Evolutionary conservation across 129 eudicot species (phyloP), one percentile per base, ranked within the genome.

Genomic region (Gnaphalium uliginosum): DNA sequence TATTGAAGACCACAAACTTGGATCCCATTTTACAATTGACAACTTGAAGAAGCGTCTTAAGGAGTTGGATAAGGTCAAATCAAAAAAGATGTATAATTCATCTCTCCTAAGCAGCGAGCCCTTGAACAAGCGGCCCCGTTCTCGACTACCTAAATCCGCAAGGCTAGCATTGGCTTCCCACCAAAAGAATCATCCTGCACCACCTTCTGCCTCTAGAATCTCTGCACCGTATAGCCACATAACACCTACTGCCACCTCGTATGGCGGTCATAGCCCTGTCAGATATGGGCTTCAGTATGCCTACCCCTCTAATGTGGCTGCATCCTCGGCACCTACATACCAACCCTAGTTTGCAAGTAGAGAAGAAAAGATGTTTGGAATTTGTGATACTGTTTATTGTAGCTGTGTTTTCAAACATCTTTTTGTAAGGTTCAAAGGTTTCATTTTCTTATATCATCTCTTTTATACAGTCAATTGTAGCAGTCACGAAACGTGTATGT

Each of bases 1-100:
- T 73, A 83, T 87, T 6, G 89, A 81, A 77, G 92, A 87, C 82
- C 79, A 79, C 83, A 84, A 84, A 57, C 85, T 87, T 39, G 92
- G 82, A 81, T 66, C 86, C 17, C 70, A 79, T 32, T 87, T 81
- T 66, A 48, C 76, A 62, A 27, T 60, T 2, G 87, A 64, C 19
- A 54, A 74, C 81, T 78, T 87, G 30, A 72, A 76, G 81, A 76
- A 64, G 18, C 83, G 85, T 22, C 72, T 82, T 35, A 29, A 68
- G 14, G 74, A 69, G 68, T 68, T 82, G 69, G 92, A 87, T 73
- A 87, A 61, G 68, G 71, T 81, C 5, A 87, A 74, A 68, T 70
- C 85, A 3, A 68, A 15, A 23, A 68, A 23, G 57, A 39, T 27
- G 22, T 18, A 23, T 68, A n/a, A 4, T 32, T 3, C 71, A 66